Evolutionary conservation across 768 basidiomycete genomes (phyloP), one percentile per base, ranked within the genome.

Genomic region (Dendrothele bispora): DNA sequence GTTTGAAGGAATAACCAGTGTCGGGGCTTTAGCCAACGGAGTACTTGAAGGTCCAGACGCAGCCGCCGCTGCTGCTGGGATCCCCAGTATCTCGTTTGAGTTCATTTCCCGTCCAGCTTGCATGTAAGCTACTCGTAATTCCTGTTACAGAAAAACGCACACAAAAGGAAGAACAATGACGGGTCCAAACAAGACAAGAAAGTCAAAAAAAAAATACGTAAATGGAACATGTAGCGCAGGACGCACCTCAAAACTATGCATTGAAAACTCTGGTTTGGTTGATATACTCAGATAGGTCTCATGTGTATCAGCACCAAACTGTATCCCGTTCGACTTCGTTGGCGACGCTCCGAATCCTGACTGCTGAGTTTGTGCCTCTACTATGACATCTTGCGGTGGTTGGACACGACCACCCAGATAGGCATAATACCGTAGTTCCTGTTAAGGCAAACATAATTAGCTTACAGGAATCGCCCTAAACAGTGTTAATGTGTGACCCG

Each of bases 361-460:
- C 7, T 12, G 50, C 17, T 26, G 38, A 17, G 18, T 5, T 62
- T 12, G 60, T 46, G 53, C n/a, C n/a, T n/a, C n/a, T n/a, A 60
- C 61, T 15, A 39, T 44, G 6, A 70, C 52, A n/a, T 59, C 52
- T 1, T 57, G 39, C 2, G 69, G 67, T 3, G 68, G 50, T 6
- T 41, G 43, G 25, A 62, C 69, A 46, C 73, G 61, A 5, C 74
- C 75, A 25, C 60, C 49, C 7, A 51, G 44, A 43, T 78, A 78
- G 10, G 77, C 76, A 34, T 68, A 55, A 41, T 25, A 61, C 29
- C 77, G 62, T 15, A 78, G 67, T 49, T 78, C 76, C 77, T 78
- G 59, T 11, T 14, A 20, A 14, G 25, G 42, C 51, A 45, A 21
- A 49, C 36, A 28, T 35, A 49, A 26, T 32, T 34, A 15, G 18